These are phyloP conservation scores for Hortaea sp. DNA, from an alignment of 2,329 filamentous ascomycete species.

Conservation along the genomic window DNA sequence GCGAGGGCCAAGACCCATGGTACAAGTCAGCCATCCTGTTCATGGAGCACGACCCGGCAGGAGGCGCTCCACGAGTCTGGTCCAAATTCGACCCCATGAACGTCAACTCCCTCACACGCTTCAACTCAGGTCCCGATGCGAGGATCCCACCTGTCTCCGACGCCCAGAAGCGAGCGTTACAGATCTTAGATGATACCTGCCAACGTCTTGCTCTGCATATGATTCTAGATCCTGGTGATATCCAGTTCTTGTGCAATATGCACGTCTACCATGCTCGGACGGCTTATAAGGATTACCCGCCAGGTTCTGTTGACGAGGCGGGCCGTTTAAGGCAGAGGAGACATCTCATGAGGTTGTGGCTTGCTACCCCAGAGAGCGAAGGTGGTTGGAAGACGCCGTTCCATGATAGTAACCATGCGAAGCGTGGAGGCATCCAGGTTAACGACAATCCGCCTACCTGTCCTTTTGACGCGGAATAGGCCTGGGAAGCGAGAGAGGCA, in stretches of 20 bases:
- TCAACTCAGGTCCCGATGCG: constrained; percentile 47
- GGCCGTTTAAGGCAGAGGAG: constrained; percentile 53
- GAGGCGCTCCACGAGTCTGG: constrained; percentile 50
- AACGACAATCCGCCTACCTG: constrained; percentile 67
- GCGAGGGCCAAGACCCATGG: constrained; percentile 54
- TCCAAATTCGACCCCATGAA: constrained; percentile 90
- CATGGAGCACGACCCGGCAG: constrained; percentile 55
- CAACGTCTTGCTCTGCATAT: constrained; percentile 67
- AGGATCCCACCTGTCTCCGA: constrained; percentile 62
- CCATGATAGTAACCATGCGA: constrained; percentile 71
- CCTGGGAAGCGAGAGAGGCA: too few species aligned
- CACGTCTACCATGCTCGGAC: constrained; percentile 76
- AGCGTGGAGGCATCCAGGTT: constrained; percentile 81
- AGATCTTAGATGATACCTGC: constrained; percentile 67
- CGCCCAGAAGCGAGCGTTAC: constrained; percentile 57
- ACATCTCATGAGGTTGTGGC: constrained; percentile 75
- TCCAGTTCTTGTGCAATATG: constrained; percentile 74
- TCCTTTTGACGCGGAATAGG: constrained; percentile 64
- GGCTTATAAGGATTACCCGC: constrained; percentile 62
- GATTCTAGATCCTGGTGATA: constrained; percentile 76
- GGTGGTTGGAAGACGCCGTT: constrained; percentile 81
- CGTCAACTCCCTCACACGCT: constrained; percentile 63
- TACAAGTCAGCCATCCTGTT: constrained; percentile 51
- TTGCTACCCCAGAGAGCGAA: constrained; percentile 70
- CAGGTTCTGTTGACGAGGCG: constrained; percentile 20